phyloP scores from a whole-genome alignment of 352 stramenopile species.

The Phytophthora crassamura region DNA sequence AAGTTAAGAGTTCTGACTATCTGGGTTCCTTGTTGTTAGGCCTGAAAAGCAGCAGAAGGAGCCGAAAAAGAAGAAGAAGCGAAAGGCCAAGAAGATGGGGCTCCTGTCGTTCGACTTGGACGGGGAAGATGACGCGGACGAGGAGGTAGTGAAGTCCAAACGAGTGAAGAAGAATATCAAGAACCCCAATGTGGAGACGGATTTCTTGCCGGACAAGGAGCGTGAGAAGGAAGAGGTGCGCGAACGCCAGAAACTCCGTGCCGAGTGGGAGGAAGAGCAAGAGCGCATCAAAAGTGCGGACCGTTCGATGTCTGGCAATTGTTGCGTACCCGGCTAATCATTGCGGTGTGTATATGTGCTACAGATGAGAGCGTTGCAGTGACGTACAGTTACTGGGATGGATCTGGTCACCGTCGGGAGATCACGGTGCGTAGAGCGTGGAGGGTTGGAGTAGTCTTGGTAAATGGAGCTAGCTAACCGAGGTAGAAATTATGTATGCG shows the following conservation, averaged over 20 bases:
- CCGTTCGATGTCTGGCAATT: not conserved
- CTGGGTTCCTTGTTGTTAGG: conserved; percentile 24
- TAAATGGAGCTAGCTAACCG: too few relatives aligned
- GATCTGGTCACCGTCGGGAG: conserved; percentile 94
- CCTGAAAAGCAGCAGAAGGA: conserved; percentile 36
- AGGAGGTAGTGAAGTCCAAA: conserved; percentile 36
- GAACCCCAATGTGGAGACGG: conserved; percentile 94
- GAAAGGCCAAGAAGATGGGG: conserved; percentile 82
- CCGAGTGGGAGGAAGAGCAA: conserved; percentile 94
- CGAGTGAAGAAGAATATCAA: conserved; percentile 84
- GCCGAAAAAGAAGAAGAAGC: conserved; percentile 72
- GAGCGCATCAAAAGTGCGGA: conserved; percentile 92
- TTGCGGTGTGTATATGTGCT: not conserved
- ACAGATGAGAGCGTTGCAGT: conserved; percentile 93
- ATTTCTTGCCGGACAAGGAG: conserved; percentile 95
- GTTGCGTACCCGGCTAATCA: not conserved
- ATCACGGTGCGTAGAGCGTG: conserved; percentile 70
- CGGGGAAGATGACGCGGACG: conserved; percentile 63
- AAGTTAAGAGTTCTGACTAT: conserved; percentile 2
- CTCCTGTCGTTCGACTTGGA: conserved; percentile 85
- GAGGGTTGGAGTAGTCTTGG: not conserved
- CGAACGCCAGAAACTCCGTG: conserved; percentile 84
- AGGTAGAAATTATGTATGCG: not conserved
- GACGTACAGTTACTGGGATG: conserved; percentile 99
- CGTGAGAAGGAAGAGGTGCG: conserved; percentile 84